A percentile compares a stretch with the other conserved stretches of the same genome.
Evolutionary conservation across 805 yeast species (phyloP).

Genomic region (Candida glaebosa): DNA sequence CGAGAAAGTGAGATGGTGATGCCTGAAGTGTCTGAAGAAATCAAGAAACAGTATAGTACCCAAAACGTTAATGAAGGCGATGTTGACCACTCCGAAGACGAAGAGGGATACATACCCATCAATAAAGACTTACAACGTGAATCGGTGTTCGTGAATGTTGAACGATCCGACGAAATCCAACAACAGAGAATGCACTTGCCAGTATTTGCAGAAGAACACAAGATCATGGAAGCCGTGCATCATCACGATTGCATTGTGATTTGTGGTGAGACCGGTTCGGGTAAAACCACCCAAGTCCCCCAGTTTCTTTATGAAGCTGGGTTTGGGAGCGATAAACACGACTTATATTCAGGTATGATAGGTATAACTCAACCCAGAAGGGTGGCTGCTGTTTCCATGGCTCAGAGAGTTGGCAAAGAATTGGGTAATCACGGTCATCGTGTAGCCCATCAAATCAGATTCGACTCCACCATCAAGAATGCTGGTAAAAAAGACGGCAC

Average conservation of each 20-base stretch:
- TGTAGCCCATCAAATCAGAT: slow-evolving; percentile 81
- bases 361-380: slow-evolving; percentile 96
- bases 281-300: slow-evolving; percentile 97
- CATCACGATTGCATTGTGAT: slow-evolving; percentile 87
- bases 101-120: slow-evolving; percentile 56
- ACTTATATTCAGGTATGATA: slow-evolving; percentile 76
- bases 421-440: slow-evolving; percentile 65
- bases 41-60: slow-evolving; percentile 41
- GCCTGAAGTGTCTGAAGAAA: slow-evolving; percentile 45
- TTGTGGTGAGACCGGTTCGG: slow-evolving; percentile 98
- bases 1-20: slow-evolving; percentile 42
- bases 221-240: slow-evolving; percentile 92
- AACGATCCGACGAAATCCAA: slow-evolving; percentile 66
- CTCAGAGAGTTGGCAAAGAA: slow-evolving; percentile 73
- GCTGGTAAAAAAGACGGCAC: slow-evolving; percentile 50
- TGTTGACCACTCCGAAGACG: slow-evolving; percentile 62
- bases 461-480: slow-evolving; percentile 62
- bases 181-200: slow-evolving; percentile 70
- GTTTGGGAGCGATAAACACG: slow-evolving; percentile 65
- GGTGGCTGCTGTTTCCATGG: slow-evolving; percentile 92
- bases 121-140: slow-evolving; percentile 52
- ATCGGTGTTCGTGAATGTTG: slow-evolving; percentile 65
- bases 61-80: slow-evolving; percentile 69
- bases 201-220: slow-evolving; percentile 85
- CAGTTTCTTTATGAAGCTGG: slow-evolving; percentile 94